Conservation (phyloP, 805 yeast genomes). For the Metschnikowia matae region DNA sequence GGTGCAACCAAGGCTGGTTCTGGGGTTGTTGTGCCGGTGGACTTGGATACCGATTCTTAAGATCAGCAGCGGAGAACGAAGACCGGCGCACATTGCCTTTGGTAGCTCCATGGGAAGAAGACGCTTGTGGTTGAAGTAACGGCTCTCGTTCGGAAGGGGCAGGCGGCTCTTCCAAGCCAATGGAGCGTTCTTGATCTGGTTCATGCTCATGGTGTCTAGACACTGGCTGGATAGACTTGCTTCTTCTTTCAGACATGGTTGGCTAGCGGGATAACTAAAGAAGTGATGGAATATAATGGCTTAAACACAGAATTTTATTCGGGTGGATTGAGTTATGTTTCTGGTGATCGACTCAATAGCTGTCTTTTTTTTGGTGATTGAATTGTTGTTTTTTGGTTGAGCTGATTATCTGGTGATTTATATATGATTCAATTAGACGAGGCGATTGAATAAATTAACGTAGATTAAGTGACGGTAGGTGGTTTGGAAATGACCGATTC, state of each 20-base stretch:
- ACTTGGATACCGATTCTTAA: conserved; percentile 4
- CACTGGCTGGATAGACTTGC: conserved; percentile 3
- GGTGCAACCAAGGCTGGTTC: conserved; percentile 24
- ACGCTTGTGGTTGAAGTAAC: neutral
- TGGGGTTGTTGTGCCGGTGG: neutral
- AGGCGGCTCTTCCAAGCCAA: neutral
- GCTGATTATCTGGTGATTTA: too few species aligned
- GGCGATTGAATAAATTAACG: too few species aligned
- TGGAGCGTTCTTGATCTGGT: neutral
- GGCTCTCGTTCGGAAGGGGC: neutral
- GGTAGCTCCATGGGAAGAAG: neutral
- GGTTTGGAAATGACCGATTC: too few species aligned
- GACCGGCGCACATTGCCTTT: conserved; percentile 8
- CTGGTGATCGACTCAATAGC: too few species aligned
- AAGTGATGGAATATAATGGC: too few species aligned
- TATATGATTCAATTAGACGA: too few species aligned
- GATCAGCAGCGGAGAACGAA: conserved; percentile 16
- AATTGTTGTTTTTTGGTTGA: too few species aligned
- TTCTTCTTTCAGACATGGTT: conserved; percentile 1
- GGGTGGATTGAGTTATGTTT: too few species aligned
- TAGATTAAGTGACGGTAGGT: too few species aligned
- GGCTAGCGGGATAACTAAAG: too few species aligned
- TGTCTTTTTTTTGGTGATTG: too few species aligned
- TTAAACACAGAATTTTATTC: too few species aligned
- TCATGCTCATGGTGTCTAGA: neutral